Base-by-base conservation (phyloP, 352 stramenopile genomes). In the Pythium myriotylum region DNA sequence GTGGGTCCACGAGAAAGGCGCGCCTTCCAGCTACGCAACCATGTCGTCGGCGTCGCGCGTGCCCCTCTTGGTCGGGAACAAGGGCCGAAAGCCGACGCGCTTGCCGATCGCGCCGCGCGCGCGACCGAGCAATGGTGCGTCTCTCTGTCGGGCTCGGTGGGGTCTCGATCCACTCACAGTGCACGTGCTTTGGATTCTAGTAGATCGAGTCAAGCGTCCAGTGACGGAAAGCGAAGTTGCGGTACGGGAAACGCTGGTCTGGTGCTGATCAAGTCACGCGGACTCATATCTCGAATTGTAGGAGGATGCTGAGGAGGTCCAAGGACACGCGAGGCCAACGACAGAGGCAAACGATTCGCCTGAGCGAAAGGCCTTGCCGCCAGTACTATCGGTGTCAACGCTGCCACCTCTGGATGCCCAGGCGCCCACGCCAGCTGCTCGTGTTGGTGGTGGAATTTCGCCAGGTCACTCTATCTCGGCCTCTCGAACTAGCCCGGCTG, bases 31-130 rank as follows among this genome's bases (percentile, higher is more conserved):
- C 53, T 64, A 54, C 29, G 24, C 53, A 67, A 58, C 29, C 41
- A 85, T 85, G 76, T 72, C 76, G 24, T 61, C 59, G 22, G 29
- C 70, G 61, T 89, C 81, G 49, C 85, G 85, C 27, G 85, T 94
- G 46, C 85, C 85, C 64, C 74, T 94, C 54, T 66, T 94, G 37
- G 69, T 89, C 12, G 86, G 86, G 59, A 85, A 77, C 66, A 89
- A 89, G 50, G 62, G 72, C 43, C 78, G 83, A 60, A 92, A 92
- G 67, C 76, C 81, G 1, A 82, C 80, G 49, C 80, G 84, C 2
- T 57, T 89, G 42, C 78, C 84, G 39, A 91, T 91, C 63, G 79
- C 73, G 13, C 84, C 84, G 23, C 73, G 79, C 22, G 75, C 77
- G 12, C 87, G 82, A 46, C 81, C 82, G 5, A 81, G 77, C 33